These are phyloP conservation scores for Ustilago nuda DNA, from an alignment of 1,284 basidiomycete species.

Conservation along the genomic window DNA sequence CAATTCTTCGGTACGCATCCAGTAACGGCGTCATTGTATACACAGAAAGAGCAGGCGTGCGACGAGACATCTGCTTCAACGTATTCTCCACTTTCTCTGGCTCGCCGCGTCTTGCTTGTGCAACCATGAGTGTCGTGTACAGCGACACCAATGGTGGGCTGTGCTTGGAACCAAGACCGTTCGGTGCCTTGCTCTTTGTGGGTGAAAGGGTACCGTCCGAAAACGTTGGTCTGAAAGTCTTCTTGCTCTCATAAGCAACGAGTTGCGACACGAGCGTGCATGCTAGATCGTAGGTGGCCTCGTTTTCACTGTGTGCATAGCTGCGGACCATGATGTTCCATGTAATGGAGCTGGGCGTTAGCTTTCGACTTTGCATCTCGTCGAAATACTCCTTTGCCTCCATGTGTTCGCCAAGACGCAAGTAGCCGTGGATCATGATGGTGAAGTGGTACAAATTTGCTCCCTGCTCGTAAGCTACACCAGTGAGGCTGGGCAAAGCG, in stretches of 20 bases:
- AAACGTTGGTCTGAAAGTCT: slow-evolving; percentile 13
- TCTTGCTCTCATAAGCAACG: slow-evolving; percentile 28
- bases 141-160: slow-evolving; percentile 68
- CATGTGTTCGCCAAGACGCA: slow-evolving; percentile 75
- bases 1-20: slow-evolving; percentile 78
- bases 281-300: slow-evolving; percentile 52
- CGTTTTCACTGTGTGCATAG: slow-evolving; percentile 55
- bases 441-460: slow-evolving; percentile 77
- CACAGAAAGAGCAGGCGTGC: slow-evolving; percentile 75
- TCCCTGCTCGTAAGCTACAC: slow-evolving; percentile 37
- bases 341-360: slow-evolving; percentile 79
- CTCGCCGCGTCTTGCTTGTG: slow-evolving; percentile 73
- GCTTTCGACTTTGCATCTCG: slow-evolving; percentile 78
- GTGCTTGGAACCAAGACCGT: slow-evolving; percentile 18
- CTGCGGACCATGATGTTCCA: slow-evolving; percentile 75
- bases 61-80: slow-evolving; percentile 73
- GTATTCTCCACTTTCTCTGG: slow-evolving; percentile 75
- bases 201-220: slow-evolving; percentile 12
- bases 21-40: slow-evolving; percentile 78
- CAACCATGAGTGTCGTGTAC: slow-evolving; percentile 77
- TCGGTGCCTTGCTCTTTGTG: background rate
- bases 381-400: slow-evolving; percentile 79
- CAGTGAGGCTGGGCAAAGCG: slow-evolving; percentile 24
- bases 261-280: slow-evolving; percentile 52
- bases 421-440: slow-evolving; percentile 84